Conservation (phyloP, 495 filamentous ascomycete species). For the Penicillium steckii region DNA sequence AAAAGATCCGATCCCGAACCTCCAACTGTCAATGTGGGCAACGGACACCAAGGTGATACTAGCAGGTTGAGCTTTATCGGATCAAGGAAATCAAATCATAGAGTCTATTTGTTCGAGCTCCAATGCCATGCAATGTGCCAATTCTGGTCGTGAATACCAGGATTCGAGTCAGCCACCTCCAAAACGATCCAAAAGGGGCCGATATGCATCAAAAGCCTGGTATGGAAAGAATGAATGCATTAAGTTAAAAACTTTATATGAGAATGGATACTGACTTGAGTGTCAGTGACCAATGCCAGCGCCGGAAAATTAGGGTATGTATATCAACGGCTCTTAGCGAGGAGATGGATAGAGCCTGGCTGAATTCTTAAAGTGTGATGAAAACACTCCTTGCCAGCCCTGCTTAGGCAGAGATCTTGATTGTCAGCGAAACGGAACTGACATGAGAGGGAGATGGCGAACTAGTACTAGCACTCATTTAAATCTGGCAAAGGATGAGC, state of each 20-base stretch:
- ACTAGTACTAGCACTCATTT: background rate
- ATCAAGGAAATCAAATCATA: too few relatives aligned
- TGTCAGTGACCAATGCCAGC: conserved; percentile 19
- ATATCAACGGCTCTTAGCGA: background rate
- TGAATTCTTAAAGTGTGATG: conserved; percentile 21
- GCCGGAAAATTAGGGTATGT: conserved; percentile 25
- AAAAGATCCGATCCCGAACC: too few relatives aligned
- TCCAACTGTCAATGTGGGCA: too few relatives aligned
- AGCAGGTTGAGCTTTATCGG: too few relatives aligned
- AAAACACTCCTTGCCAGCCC: conserved; percentile 18
- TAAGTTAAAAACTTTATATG: background rate
- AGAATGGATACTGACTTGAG: background rate
- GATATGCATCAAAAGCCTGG: conserved; percentile 29
- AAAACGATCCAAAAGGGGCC: conserved; percentile 20
- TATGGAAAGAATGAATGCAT: background rate
- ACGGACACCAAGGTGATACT: too few relatives aligned
- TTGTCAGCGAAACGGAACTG: conserved; percentile 13
- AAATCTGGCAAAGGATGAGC: background rate
- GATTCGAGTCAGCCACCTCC: background rate
- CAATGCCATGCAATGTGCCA: background rate
- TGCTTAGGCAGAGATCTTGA: conserved; percentile 12
- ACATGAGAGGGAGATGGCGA: conserved; percentile 25
- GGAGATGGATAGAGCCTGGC: background rate
- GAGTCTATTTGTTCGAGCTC: background rate
- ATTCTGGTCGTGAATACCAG: background rate